phyloP scores from a whole-genome alignment of 2,329 filamentous ascomycete species.

The Ascochyta koolunga region DNA sequence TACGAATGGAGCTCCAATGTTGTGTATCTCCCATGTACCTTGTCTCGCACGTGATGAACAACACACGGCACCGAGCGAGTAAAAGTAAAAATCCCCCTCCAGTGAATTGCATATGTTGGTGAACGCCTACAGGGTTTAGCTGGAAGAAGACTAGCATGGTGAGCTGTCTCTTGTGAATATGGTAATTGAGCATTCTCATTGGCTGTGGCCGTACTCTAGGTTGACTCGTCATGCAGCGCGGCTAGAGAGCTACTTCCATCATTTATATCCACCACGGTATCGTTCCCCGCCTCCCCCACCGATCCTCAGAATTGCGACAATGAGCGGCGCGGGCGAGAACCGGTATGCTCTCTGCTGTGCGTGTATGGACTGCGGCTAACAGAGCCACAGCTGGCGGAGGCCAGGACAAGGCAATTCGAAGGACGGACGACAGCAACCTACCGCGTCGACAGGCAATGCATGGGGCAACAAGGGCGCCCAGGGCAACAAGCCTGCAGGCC shows the following conservation, averaged over 20 bases:
- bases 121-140: slow-evolving; percentile 15
- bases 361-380: slow-evolving; percentile 19
- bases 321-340: slow-evolving; percentile 49
- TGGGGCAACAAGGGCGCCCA: slow-evolving; percentile 40
- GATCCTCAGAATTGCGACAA: slow-evolving; percentile 32
- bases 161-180: slow-evolving; percentile 14
- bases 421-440: slow-evolving; percentile 44
- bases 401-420: slow-evolving; percentile 42
- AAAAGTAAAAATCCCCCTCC: slow-evolving; percentile 12
- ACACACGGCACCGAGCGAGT: slow-evolving; percentile 14
- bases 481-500: slow-evolving; percentile 36
- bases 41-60: slow-evolving; percentile 18
- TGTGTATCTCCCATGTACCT: slow-evolving; percentile 1
- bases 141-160: slow-evolving; percentile 14
- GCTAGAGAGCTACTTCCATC: slow-evolving; percentile 29
- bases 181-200: slow-evolving; percentile 24
- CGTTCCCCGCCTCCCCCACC: slow-evolving; percentile 34
- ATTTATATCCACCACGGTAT: slow-evolving; percentile 40
- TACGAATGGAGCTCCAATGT: neutral
- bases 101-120: slow-evolving; percentile 10
- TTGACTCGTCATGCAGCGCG: slow-evolving; percentile 28
- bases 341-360: slow-evolving; percentile 31
- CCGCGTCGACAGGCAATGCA: slow-evolving; percentile 40
- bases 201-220: slow-evolving; percentile 29
- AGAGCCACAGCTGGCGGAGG: slow-evolving; percentile 42